A percentile compares a stretch with the other conserved stretches of the same genome.
Evolutionary conservation across 139 green algal genomes (phyloP).

Genomic region (Tetradesmus obliquus): DNA sequence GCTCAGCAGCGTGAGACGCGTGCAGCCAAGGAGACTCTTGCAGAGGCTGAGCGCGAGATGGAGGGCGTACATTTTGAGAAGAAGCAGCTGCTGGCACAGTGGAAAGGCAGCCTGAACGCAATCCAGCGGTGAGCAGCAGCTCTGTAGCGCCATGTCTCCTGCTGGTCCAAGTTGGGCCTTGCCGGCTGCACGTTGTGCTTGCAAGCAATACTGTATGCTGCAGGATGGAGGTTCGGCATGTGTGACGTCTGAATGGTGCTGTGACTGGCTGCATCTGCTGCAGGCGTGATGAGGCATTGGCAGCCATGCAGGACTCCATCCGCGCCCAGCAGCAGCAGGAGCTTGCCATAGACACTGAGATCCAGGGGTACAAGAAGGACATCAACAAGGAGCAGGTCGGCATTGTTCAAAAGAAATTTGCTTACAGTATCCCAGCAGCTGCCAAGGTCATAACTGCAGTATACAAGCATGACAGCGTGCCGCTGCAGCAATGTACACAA

Average conservation of each 20-base stretch:
- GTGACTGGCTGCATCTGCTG: background rate
- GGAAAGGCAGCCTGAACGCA: conserved; percentile 80
- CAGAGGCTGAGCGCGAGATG: conserved; percentile 82
- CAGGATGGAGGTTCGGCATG: background rate
- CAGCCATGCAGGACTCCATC: conserved; percentile 81
- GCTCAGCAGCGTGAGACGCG: conserved; percentile 83
- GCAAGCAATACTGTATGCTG: background rate
- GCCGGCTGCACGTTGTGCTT: background rate
- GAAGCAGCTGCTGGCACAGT: conserved; percentile 89
- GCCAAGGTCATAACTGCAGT: no score
- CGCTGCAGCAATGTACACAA: no score
- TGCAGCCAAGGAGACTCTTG: conserved; percentile 81
- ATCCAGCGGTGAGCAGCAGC: conserved; percentile 66
- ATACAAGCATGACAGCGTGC: no score
- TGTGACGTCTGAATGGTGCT: background rate
- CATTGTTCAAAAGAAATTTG: background rate
- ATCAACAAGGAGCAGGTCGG: conserved; percentile 74
- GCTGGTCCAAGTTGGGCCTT: background rate
- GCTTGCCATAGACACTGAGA: conserved; percentile 74
- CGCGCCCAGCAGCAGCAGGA: conserved; percentile 82
- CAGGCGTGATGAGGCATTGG: conserved; percentile 82
- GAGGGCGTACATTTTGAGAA: conserved; percentile 92
- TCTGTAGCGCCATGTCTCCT: background rate
- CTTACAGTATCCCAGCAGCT: background rate
- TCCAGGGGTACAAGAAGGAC: conserved; percentile 76